Evolutionary conservation across 2,329 filamentous ascomycete species (phyloP).

Genomic region (Lasiodiplodia sp.): DNA sequence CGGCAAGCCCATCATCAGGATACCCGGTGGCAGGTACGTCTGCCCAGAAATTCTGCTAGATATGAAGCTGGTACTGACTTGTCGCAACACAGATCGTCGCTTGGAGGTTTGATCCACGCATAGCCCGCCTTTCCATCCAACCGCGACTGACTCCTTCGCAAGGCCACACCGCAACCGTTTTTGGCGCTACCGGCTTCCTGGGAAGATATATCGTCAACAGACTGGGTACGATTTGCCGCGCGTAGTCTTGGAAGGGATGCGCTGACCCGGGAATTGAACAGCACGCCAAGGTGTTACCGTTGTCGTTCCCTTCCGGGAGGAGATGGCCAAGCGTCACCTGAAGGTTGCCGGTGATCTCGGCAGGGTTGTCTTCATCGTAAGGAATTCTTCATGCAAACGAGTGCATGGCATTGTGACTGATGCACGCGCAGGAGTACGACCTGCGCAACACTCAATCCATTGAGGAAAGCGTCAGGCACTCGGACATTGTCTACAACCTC

Average conservation of each 20-base stretch:
- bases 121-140: conserved; percentile 30
- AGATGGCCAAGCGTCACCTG: conserved; percentile 96
- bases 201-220: conserved; percentile 98
- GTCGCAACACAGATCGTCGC: conserved; percentile 69
- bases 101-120: conserved; percentile 70
- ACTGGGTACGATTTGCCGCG: conserved; percentile 66
- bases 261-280: conserved; percentile 48
- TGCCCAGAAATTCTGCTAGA: conserved; percentile 37
- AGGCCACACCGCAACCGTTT: conserved; percentile 97
- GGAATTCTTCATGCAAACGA: conserved; percentile 34
- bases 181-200: conserved; percentile 94
- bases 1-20: conserved; percentile 90
- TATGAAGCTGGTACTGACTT: conserved; percentile 29
- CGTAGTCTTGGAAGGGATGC: not conserved
- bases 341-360: conserved; percentile 96
- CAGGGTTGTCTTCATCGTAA: conserved; percentile 82
- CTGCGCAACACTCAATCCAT: conserved; percentile 93
- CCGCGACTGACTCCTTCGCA: conserved; percentile 44
- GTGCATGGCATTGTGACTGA: not conserved
- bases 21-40: conserved; percentile 85
- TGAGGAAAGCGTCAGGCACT: conserved; percentile 95
- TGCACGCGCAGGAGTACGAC: conserved; percentile 78
- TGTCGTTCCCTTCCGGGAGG: conserved; percentile 91
- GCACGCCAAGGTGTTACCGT: conserved; percentile 94
- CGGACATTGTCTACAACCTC: conserved; percentile 96